Percentiles rank a stretch among this genome's conserved stretches.
phyloP scores from a whole-genome alignment of 140 eudicot genomes.

The Flaveria floridana region DNA sequence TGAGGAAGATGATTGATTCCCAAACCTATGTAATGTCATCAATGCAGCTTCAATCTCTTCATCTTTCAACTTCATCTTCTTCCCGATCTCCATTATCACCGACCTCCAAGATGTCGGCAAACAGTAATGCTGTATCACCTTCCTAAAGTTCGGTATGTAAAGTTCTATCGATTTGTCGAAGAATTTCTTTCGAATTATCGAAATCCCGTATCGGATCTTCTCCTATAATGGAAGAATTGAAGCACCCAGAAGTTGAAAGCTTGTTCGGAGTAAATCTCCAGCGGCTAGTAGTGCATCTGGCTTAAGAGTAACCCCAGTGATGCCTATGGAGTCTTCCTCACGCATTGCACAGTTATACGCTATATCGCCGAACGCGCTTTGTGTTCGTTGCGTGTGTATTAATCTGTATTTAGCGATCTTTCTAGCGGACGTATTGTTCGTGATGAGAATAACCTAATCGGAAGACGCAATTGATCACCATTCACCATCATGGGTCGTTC shows the following conservation, averaged over 20 bases:
- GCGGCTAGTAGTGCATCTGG: slow-evolving; percentile 49
- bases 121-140: slow-evolving; percentile 62
- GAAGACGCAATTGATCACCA: slow-evolving; percentile 52
- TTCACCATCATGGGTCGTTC: slow-evolving; percentile 44
- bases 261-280: slow-evolving; percentile 48
- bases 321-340: slow-evolving; percentile 61
- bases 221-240: slow-evolving; percentile 50
- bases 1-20: slow-evolving; percentile 75
- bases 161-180: slow-evolving; percentile 43
- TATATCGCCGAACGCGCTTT: slow-evolving; percentile 55
- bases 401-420: slow-evolving; percentile 48
- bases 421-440: slow-evolving; percentile 42
- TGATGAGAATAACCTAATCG: slow-evolving; percentile 50
- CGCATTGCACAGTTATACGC: slow-evolving; percentile 59
- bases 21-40: slow-evolving; percentile 76
- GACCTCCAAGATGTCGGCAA: slow-evolving; percentile 61
- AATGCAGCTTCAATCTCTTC: slow-evolving; percentile 61
- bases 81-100: slow-evolving; percentile 48
- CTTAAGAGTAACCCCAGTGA: slow-evolving; percentile 48
- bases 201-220: slow-evolving; percentile 40
- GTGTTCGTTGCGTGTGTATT: slow-evolving; percentile 42
- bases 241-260: slow-evolving; percentile 43
- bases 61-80: slow-evolving; percentile 58
- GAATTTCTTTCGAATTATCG: slow-evolving; percentile 37
- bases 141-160: slow-evolving; percentile 58